phyloP scores from a whole-genome alignment of 257 asterid genomes.

The Rhazya stricta region DNA sequence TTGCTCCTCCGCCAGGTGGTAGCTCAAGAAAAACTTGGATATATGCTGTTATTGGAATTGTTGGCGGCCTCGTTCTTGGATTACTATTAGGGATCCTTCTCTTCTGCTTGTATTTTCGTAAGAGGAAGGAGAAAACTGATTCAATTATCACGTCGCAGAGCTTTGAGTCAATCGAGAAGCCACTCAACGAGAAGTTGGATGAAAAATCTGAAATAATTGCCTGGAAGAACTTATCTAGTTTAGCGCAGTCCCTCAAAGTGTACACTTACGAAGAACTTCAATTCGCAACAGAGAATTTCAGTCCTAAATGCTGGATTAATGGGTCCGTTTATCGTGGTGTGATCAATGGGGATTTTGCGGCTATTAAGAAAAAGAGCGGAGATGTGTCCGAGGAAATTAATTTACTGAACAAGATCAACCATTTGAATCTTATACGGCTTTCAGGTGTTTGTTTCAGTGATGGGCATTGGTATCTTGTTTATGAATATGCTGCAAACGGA shows the following conservation, averaged over 20 bases:
- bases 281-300: constrained; percentile 61
- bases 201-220: constrained; percentile 34
- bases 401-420: constrained; percentile 72
- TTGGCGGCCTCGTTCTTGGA: constrained; percentile 43
- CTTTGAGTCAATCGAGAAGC: constrained; percentile 45
- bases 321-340: constrained; percentile 76
- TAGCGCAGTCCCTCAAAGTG: constrained; percentile 63
- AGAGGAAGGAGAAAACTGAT: constrained; percentile 27
- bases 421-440: constrained; percentile 75
- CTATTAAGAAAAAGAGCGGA: constrained; percentile 80
- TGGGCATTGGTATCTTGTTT: constrained; percentile 80
- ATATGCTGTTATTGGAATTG: constrained; percentile 46
- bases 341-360: constrained; percentile 78
- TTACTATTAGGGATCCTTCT: constrained; percentile 21
- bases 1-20: constrained; percentile 22
- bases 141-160: constrained; percentile 27
- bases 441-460: constrained; percentile 73
- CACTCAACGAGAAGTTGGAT: constrained; percentile 25
- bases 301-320: constrained; percentile 41
- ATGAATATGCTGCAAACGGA: constrained; percentile 77
- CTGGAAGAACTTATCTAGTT: constrained; percentile 54
- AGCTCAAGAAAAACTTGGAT: constrained; percentile 59
- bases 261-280: constrained; percentile 58
- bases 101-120: constrained; percentile 25
- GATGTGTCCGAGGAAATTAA: constrained; percentile 73